phyloP scores from a whole-genome alignment of 192 early-diverging fungal species.

The Haplosporangium gracile region DNA sequence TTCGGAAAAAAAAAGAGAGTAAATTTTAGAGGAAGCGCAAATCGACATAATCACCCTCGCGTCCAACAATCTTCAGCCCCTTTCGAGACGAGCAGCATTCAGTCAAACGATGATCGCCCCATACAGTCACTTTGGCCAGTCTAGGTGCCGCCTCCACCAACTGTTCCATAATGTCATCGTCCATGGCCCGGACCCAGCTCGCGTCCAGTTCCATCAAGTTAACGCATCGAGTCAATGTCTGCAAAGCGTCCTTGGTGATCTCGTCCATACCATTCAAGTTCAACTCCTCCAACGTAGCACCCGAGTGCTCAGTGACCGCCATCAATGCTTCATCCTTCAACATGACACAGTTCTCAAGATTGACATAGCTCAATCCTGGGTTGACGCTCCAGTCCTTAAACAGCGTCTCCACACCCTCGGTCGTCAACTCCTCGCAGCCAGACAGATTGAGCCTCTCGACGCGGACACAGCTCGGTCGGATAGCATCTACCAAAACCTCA shows the following conservation, averaged over 20 bases:
- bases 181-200: conserved; percentile 82
- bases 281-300: conserved; percentile 65
- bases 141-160: conserved; percentile 64
- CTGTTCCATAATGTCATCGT: conserved; percentile 74
- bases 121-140: conserved; percentile 72
- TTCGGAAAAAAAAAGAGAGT: too few species aligned
- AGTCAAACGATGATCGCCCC: conserved; percentile 81
- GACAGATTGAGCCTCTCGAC: conserved; percentile 74
- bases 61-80: conserved; percentile 67
- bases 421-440: conserved; percentile 72
- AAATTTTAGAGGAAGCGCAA: conserved; percentile 20
- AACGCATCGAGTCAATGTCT: conserved; percentile 47
- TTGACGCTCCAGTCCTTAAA: conserved; percentile 59
- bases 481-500: conserved; percentile 64
- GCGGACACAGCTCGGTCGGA: conserved; percentile 67
- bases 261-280: conserved; percentile 81
- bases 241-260: conserved; percentile 68
- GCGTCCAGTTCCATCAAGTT: conserved; percentile 72
- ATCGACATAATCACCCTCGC: conserved; percentile 67
- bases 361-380: conserved; percentile 63
- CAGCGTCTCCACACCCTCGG: conserved; percentile 64
- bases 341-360: conserved; percentile 73
- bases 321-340: conserved; percentile 73
- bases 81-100: conserved; percentile 60
- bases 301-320: conserved; percentile 71